Evolutionary conservation across 176 grass and related monocot species (phyloP).

Genomic region (Bolboschoenus planiculmis): DNA sequence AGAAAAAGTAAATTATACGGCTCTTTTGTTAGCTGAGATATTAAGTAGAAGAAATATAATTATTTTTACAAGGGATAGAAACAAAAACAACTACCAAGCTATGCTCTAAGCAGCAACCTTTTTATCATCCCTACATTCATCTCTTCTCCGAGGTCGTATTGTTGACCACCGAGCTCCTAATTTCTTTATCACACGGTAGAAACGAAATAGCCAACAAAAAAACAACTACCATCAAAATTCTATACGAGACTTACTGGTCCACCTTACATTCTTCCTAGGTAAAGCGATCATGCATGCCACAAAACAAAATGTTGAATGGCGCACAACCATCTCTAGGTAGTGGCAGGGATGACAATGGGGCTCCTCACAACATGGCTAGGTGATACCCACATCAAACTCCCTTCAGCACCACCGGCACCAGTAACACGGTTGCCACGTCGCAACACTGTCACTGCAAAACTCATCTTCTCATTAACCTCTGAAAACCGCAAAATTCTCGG

Average conservation of each 20-base stretch:
- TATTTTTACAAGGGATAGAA: not conserved
- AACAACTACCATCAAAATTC: conserved; percentile 8
- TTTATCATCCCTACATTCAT: not conserved
- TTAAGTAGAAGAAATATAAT: not conserved
- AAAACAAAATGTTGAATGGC: not conserved
- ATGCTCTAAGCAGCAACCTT: not conserved
- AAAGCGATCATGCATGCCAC: not conserved
- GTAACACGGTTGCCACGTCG: conserved; percentile 27
- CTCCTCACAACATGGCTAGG: conserved; percentile 59
- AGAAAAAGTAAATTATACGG: not conserved
- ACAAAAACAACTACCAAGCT: conserved; percentile 3
- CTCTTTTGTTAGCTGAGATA: not conserved
- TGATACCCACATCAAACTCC: conserved; percentile 70
- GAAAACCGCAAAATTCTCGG: conserved; percentile 52
- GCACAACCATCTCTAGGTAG: not conserved
- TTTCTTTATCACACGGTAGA: conserved; percentile 4
- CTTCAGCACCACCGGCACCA: conserved; percentile 35
- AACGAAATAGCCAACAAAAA: not conserved
- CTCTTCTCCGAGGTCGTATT: not conserved
- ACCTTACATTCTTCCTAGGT: not conserved
- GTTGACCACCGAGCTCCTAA: not conserved
- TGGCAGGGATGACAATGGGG: conserved; percentile 44
- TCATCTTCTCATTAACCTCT: conserved; percentile 50
- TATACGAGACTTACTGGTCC: not conserved
- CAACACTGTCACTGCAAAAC: conserved; percentile 58